These are phyloP conservation scores for Litsea cubeba DNA, from an alignment of 164 flowering plant genomes.

Conservation along the genomic window DNA sequence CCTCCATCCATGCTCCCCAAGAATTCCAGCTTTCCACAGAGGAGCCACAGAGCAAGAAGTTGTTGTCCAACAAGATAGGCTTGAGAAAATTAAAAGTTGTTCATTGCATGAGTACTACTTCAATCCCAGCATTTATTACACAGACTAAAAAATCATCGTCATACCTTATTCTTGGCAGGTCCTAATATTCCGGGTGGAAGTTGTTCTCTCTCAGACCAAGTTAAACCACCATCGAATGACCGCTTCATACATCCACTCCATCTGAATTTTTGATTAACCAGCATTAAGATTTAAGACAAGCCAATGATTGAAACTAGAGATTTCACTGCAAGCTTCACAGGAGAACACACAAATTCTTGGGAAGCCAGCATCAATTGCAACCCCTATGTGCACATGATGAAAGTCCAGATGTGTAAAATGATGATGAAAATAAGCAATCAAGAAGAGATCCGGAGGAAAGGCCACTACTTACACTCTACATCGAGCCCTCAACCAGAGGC, in stretches of 20 bases:
- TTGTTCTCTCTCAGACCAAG: constrained; percentile 86
- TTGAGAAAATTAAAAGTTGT: constrained; percentile 21
- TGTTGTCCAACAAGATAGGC: constrained; percentile 84
- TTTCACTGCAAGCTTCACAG: not conserved
- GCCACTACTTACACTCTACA: too few relatives aligned
- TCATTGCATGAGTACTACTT: not conserved
- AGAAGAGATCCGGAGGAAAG: too few relatives aligned
- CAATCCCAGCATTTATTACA: not conserved
- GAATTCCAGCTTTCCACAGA: constrained; percentile 99
- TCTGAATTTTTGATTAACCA: constrained; percentile 25
- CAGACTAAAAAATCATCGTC: not conserved
- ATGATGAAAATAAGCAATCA: too few relatives aligned
- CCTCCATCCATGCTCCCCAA: constrained; percentile 99
- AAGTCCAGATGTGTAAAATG: too few relatives aligned
- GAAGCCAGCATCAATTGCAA: not conserved
- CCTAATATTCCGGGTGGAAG: constrained; percentile 97
- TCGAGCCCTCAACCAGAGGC: too few relatives aligned
- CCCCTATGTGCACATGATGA: not conserved
- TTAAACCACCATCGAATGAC: constrained; percentile 68
- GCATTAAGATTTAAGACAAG: not conserved
- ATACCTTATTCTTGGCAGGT: constrained; percentile 88
- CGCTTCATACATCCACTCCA: constrained; percentile 97
- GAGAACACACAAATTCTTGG: not conserved
- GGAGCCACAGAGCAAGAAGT: constrained; percentile 78
- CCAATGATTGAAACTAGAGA: not conserved